phyloP scores from a whole-genome alignment of 495 filamentous ascomycete species.

The Penicillium goetzii region DNA sequence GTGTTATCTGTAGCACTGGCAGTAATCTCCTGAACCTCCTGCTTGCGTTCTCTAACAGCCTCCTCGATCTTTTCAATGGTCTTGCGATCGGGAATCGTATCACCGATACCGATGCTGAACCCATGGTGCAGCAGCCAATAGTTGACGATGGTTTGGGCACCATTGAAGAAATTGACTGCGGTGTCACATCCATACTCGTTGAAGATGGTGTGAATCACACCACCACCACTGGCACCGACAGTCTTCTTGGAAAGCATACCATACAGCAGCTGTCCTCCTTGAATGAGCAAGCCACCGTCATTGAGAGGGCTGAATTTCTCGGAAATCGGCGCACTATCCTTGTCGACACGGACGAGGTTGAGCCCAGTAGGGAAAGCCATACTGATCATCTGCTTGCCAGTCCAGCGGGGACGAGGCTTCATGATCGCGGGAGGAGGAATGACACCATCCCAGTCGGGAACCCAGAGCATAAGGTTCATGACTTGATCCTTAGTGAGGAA shows the following conservation, averaged over 20 bases:
- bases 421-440: conserved; percentile 89
- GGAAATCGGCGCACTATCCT: conserved; percentile 53
- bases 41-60: conserved; percentile 77
- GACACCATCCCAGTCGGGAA: conserved; percentile 94
- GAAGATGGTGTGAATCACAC: conserved; percentile 94
- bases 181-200: conserved; percentile 88
- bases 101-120: conserved; percentile 97
- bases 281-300: conserved; percentile 81
- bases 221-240: conserved; percentile 81
- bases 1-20: conserved; percentile 77
- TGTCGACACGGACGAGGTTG: conserved; percentile 70
- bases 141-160: conserved; percentile 86
- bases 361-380: conserved; percentile 86
- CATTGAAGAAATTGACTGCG: conserved; percentile 93
- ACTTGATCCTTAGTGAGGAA: conserved; percentile 89
- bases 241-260: conserved; percentile 92
- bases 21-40: conserved; percentile 74
- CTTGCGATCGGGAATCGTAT: conserved; percentile 85
- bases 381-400: conserved; percentile 97
- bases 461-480: conserved; percentile 96
- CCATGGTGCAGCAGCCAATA: conserved; percentile 99
- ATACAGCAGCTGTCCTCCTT: conserved; percentile 86
- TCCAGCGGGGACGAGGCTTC: conserved; percentile 92
- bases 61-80: conserved; percentile 84
- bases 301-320: conserved; percentile 66